phyloP scores from a whole-genome alignment of 2,329 filamentous ascomycete species.

The Sordariomycetes sp. region DNA sequence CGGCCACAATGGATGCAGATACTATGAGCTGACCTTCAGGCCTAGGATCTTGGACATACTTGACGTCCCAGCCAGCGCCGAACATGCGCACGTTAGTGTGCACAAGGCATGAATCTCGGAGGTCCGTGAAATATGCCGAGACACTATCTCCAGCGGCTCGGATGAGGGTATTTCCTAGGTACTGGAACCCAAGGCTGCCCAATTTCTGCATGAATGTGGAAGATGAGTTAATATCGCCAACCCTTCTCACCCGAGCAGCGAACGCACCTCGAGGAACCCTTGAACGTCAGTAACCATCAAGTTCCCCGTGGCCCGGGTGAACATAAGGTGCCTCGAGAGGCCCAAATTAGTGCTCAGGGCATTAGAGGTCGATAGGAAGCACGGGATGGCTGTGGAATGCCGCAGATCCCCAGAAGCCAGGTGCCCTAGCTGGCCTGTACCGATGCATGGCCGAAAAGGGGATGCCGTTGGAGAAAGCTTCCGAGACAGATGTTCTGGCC shows the following conservation, averaged over 20 bases:
- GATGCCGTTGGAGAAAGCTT: slow-evolving; percentile 53
- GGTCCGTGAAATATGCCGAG: slow-evolving; percentile 44
- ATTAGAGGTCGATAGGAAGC: neutral
- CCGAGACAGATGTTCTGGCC: slow-evolving; percentile 8
- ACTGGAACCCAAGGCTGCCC: slow-evolving; percentile 13
- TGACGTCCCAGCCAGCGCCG: neutral
- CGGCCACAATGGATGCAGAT: neutral
- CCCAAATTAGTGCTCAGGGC: slow-evolving; percentile 30
- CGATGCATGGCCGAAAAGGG: slow-evolving; percentile 36
- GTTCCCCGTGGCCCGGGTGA: slow-evolving; percentile 20
- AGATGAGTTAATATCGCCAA: neutral
- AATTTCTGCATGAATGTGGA: slow-evolving; percentile 21
- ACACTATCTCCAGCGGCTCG: slow-evolving; percentile 25
- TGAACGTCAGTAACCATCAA: slow-evolving; percentile 22
- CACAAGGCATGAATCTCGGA: slow-evolving; percentile 42
- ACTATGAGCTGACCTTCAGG: slow-evolving; percentile 3
- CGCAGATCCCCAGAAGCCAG: neutral
- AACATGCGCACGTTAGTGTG: neutral
- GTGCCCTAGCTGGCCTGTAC: neutral
- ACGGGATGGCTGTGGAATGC: neutral
- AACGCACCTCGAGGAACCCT: slow-evolving; percentile 28
- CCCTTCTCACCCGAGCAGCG: neutral
- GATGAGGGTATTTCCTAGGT: slow-evolving; percentile 23
- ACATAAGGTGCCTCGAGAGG: slow-evolving; percentile 28
- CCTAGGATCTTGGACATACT: neutral